These are phyloP conservation scores for Candida ortonii DNA, from an alignment of 805 yeast genomes.

Conservation along the genomic window DNA sequence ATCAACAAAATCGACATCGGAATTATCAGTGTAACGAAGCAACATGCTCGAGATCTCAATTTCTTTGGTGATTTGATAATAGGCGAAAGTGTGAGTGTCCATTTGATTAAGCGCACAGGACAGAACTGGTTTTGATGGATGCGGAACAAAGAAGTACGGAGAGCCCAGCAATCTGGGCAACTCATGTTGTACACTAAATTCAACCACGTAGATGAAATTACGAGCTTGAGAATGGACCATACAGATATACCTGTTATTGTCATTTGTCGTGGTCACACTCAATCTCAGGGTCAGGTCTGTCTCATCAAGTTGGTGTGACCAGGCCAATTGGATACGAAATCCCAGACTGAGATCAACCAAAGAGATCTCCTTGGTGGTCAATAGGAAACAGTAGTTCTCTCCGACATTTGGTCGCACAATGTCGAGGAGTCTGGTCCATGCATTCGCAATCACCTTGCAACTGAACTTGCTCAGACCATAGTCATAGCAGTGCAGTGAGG, in stretches of 20 bases:
- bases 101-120: slow-evolving; percentile 11
- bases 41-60: slow-evolving; percentile 23
- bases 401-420: slow-evolving; percentile 29
- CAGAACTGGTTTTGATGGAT: slow-evolving; percentile 20
- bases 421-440: slow-evolving; percentile 54
- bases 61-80: slow-evolving; percentile 16
- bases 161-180: slow-evolving; percentile 19
- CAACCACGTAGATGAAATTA: slow-evolving; percentile 29
- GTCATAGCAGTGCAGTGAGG: slow-evolving; percentile 38
- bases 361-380: slow-evolving; percentile 66
- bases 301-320: slow-evolving; percentile 67
- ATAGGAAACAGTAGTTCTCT: slow-evolving; percentile 42
- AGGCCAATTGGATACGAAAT: slow-evolving; percentile 53
- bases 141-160: slow-evolving; percentile 26
- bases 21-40: slow-evolving; percentile 1
- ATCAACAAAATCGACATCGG: slow-evolving; percentile 1
- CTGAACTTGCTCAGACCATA: slow-evolving; percentile 28
- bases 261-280: slow-evolving; percentile 22
- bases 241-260: slow-evolving; percentile 21
- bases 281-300: slow-evolving; percentile 53
- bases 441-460: slow-evolving; percentile 45
- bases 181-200: slow-evolving; percentile 26
- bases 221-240: slow-evolving; percentile 29
- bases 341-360: slow-evolving; percentile 41
- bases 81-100: slow-evolving; percentile 3